Base-by-base conservation (phyloP, 148 eudicot genomes). In the Pouteria glomerata region DNA sequence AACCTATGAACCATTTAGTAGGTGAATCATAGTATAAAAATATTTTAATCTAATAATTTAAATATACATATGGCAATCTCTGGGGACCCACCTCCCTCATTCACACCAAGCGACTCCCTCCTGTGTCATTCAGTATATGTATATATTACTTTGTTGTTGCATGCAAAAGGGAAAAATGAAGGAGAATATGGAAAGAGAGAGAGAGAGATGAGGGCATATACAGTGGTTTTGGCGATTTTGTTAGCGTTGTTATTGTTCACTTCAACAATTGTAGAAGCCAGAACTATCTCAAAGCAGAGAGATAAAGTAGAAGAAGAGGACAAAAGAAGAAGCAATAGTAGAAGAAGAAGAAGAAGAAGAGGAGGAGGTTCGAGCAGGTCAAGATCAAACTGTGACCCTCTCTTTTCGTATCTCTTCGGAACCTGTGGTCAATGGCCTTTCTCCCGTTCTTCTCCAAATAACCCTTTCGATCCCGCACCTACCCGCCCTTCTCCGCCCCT, bases 361-460 rank as follows among this genome's bases (percentile, higher is more conserved):
- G 27, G 63, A 55, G 23, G 69, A 56, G 8, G 55, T 68, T 23
- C 48, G 41, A 64, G 80, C 12, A 64, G 81, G 41, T 64, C 70
- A 69, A 16, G 81, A 27, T 69, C 69, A 14, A 68, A 57, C 15
- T 80, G 83, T 42, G 83, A 80, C 35, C 80, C 83, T 15, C 63
- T 80, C 1, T 80, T 68, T 31, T 51, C 62, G 6, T 80, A 72
- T 67, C 71, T 80, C 26, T 80, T 76, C 6, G 73, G 70, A 5
- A 56, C 23, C 30, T 80, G 83, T n/a, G 77, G 77, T 13, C 77
- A 73, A 30, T 80, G 83, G 83, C 83, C 83, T 42, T 80, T 80
- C 62, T 8, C 39, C 13, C 76, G 77, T 34, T 44, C 63, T n/a
- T 80, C 83, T n/a, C 72, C 77, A 3, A 47, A 73, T 60, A 80